Evolutionary conservation across 345 rosid species (phyloP).

Genomic region (Nephelium lappaceum): DNA sequence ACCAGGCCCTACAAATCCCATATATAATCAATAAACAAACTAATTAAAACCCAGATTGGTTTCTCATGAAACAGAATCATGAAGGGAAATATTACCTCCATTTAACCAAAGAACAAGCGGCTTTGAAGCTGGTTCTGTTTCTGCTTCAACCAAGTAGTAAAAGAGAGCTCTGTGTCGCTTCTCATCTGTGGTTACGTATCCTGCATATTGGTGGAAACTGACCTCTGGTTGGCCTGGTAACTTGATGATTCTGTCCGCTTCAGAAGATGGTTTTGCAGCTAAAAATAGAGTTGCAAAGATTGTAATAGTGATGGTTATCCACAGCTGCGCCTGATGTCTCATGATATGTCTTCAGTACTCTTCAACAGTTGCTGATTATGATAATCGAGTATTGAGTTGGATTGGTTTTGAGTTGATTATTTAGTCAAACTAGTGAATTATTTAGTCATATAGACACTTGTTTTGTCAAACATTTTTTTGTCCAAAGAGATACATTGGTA

Average conservation of each 20-base stretch:
- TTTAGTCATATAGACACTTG: too few species aligned
- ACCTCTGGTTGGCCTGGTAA: constrained; percentile 48
- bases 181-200: constrained; percentile 39
- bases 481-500: too few species aligned
- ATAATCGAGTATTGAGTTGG: too few species aligned
- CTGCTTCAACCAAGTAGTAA: constrained; percentile 57
- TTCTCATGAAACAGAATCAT: too few species aligned
- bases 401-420: too few species aligned
- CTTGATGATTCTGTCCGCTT: constrained; percentile 26
- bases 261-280: not conserved
- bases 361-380: too few species aligned
- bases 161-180: constrained; percentile 38
- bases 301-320: constrained; percentile 9
- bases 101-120: constrained; percentile 58
- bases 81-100: constrained; percentile 34
- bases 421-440: too few species aligned
- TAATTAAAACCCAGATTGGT: not conserved
- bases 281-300: constrained; percentile 1
- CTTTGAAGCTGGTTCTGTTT: constrained; percentile 36
- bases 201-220: constrained; percentile 41
- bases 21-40: not conserved
- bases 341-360: not conserved
- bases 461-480: too few species aligned
- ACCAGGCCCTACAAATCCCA: constrained; percentile 39
- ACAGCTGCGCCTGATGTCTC: not conserved